Evolutionary conservation across 257 asterid species (phyloP).

Genomic region (Nicotiana benthamiana): DNA sequence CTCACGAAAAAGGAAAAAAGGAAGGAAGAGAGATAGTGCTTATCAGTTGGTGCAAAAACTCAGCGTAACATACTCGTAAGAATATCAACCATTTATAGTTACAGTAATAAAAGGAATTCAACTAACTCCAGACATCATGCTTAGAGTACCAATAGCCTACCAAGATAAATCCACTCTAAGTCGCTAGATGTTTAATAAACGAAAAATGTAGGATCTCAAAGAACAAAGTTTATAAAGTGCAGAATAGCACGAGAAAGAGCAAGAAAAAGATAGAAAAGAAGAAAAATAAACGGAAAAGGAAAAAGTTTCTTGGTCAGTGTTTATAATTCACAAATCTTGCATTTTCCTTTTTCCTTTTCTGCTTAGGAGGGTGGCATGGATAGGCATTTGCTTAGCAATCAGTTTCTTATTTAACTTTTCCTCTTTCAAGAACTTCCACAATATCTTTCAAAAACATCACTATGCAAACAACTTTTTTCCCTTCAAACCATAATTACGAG

Average conservation of each 20-base stretch:
- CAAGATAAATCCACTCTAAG: neutral
- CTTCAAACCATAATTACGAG: neutral
- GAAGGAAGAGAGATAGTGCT: neutral
- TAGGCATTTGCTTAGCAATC: neutral
- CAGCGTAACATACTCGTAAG: neutral
- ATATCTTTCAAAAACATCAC: neutral
- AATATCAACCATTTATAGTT: neutral
- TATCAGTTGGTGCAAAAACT: neutral
- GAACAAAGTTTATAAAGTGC: neutral
- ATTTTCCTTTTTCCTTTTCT: neutral
- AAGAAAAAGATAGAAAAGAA: neutral
- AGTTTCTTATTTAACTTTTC: neutral
- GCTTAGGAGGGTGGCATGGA: neutral
- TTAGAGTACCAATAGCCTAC: neutral
- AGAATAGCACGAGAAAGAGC: neutral
- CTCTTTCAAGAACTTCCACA: neutral
- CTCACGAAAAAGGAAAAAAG: neutral
- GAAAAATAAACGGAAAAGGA: neutral
- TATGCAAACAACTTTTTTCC: neutral
- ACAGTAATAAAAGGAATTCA: neutral
- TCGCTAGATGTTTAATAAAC: neutral
- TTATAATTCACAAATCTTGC: neutral
- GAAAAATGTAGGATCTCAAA: neutral
- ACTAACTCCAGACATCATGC: neutral
- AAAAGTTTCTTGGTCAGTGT: neutral